Conservation (phyloP, 768 basidiomycete species). For the Lactarius hatsudake region DNA sequence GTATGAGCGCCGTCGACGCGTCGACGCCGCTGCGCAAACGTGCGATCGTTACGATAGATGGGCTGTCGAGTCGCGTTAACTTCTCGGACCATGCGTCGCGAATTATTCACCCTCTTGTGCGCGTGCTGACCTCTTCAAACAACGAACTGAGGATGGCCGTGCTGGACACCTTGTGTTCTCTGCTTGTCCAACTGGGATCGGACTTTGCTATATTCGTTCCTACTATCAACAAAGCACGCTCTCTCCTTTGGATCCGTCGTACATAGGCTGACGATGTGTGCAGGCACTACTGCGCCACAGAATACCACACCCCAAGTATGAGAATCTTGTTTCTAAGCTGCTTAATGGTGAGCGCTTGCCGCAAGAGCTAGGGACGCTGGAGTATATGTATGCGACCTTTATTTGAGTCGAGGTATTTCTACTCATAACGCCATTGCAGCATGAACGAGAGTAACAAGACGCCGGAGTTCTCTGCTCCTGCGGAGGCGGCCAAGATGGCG, state of each 20-base stretch:
- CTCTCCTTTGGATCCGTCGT: neutral
- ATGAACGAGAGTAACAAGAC: constrained; percentile 58
- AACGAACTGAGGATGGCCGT: constrained; percentile 83
- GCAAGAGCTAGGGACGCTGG: constrained; percentile 74
- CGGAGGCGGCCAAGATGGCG: constrained; percentile 80
- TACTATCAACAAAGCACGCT: constrained; percentile 86
- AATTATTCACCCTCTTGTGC: constrained; percentile 91
- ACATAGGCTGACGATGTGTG: constrained; percentile 8
- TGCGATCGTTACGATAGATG: constrained; percentile 89
- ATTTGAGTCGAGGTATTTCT: neutral
- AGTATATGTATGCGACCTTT: constrained; percentile 51
- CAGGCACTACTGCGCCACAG: constrained; percentile 76
- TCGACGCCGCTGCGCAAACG: constrained; percentile 74
- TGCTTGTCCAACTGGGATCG: constrained; percentile 90
- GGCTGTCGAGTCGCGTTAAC: constrained; percentile 87
- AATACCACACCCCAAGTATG: constrained; percentile 80
- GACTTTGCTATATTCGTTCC: constrained; percentile 98
- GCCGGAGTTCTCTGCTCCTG: constrained; percentile 73
- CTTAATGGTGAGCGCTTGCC: constrained; percentile 90
- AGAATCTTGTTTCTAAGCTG: constrained; percentile 82
- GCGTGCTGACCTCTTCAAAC: constrained; percentile 71
- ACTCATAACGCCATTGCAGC: constrained; percentile 32
- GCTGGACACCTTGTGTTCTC: constrained; percentile 89
- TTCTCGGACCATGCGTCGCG: constrained; percentile 97
- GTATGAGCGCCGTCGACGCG: constrained; percentile 79